Evolutionary conservation across 2,329 filamentous ascomycete species (phyloP).

Genomic region (Paracoccidioides brasiliensis): DNA sequence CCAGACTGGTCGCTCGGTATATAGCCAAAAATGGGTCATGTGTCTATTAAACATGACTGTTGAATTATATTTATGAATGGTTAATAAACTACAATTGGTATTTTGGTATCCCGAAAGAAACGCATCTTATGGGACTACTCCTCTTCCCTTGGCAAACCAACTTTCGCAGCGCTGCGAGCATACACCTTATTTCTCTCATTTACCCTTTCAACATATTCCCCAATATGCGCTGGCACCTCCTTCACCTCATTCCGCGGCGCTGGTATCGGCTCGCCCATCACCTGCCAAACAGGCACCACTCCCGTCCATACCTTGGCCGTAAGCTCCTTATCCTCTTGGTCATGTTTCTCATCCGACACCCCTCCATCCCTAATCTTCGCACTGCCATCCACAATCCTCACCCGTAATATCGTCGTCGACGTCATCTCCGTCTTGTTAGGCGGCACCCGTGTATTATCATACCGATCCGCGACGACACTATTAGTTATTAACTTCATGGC

Average conservation of each 20-base stretch:
- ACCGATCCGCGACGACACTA: constrained; percentile 55
- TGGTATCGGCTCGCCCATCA: constrained; percentile 50
- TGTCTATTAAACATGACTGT: too few relatives aligned
- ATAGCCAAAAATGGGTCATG: too few relatives aligned
- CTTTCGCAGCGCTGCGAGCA: constrained; percentile 17
- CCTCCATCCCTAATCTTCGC: constrained; percentile 59
- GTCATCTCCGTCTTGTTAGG: constrained; percentile 62
- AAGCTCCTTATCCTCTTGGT: constrained; percentile 36
- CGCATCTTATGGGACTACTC: too few relatives aligned
- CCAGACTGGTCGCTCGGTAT: too few relatives aligned
- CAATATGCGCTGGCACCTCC: constrained; percentile 50
- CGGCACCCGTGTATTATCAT: constrained; percentile 54
- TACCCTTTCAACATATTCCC: constrained; percentile 37
- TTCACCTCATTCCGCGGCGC: constrained; percentile 46
- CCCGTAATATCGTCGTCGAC: constrained; percentile 57
- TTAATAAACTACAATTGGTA: too few relatives aligned
- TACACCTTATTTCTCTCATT: constrained; percentile 34
- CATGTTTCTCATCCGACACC: constrained; percentile 48
- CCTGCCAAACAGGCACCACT: constrained; percentile 51
- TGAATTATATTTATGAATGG: too few relatives aligned
- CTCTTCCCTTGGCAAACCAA: background rate
- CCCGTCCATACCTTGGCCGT: constrained; percentile 44
- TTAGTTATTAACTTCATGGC: constrained; percentile 71
- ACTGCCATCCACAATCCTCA: constrained; percentile 56
- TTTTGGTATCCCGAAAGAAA: too few relatives aligned